Percentiles rank a stretch among this genome's conserved stretches.
Conservation (phyloP, 345 rosid species). For the Pugionium cornutum region DNA sequence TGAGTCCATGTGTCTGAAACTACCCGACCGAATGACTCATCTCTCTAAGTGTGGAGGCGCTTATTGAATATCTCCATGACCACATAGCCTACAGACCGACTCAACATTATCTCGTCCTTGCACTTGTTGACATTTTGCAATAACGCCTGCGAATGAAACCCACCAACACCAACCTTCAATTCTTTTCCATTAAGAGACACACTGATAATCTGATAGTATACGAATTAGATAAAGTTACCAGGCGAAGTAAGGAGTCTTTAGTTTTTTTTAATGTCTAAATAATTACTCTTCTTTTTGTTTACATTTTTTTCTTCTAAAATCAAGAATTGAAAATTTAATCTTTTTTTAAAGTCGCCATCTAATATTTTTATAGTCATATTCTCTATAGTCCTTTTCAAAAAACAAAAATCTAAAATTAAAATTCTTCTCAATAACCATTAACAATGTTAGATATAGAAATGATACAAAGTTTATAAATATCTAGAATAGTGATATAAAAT, state of each 20-base stretch:
- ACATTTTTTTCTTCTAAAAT: too few relatives aligned
- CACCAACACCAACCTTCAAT: neutral
- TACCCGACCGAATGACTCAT: slow-evolving; percentile 19
- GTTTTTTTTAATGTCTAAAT: too few relatives aligned
- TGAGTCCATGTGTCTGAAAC: slow-evolving; percentile 67
- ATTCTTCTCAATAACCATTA: too few relatives aligned
- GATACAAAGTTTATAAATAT: too few relatives aligned
- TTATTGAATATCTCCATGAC: slow-evolving; percentile 37
- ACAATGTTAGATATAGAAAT: too few relatives aligned
- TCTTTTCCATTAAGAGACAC: slow-evolving; percentile 10
- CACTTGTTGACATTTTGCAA: slow-evolving; percentile 32
- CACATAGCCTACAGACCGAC: slow-evolving; percentile 32
- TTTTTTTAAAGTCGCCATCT: too few relatives aligned
- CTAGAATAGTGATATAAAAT: too few relatives aligned
- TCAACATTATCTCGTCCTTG: slow-evolving; percentile 29
- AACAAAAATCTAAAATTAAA: too few relatives aligned
- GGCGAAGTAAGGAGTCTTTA: slow-evolving; percentile 61
- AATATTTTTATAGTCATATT: too few relatives aligned
- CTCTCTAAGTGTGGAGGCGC: slow-evolving; percentile 29
- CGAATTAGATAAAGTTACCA: slow-evolving; percentile 44
- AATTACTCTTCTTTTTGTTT: too few relatives aligned
- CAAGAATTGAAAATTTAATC: too few relatives aligned
- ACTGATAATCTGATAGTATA: slow-evolving; percentile 3
- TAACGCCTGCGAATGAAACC: slow-evolving; percentile 44
- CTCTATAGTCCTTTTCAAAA: too few relatives aligned